Conservation (phyloP, 1,139 yeast species). For the Diutina ranongensis region DNA sequence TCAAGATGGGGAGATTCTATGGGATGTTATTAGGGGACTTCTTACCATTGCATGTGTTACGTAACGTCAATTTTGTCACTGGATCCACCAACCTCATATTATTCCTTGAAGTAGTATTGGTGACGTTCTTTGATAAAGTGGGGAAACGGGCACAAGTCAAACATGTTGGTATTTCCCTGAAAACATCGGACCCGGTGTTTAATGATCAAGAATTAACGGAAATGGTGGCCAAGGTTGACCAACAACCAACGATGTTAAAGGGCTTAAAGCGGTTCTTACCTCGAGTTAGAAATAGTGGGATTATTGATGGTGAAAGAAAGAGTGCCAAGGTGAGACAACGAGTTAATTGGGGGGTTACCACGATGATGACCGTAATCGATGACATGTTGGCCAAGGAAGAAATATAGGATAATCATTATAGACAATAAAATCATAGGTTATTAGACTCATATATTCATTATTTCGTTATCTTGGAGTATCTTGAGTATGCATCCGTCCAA, state of each 20-base stretch:
- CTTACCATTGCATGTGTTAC: constrained; percentile 59
- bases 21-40: constrained; percentile 69
- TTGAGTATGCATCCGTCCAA: constrained; percentile 33
- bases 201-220: constrained; percentile 45
- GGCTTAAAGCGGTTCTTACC: constrained; percentile 66
- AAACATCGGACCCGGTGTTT: constrained; percentile 31
- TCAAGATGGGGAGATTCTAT: constrained; percentile 70
- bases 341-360: constrained; percentile 60
- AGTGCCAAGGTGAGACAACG: constrained; percentile 17
- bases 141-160: constrained; percentile 54
- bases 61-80: constrained; percentile 65
- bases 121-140: constrained; percentile 51
- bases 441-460: too few relatives aligned
- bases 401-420: too few relatives aligned
- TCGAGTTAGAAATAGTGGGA: constrained; percentile 20
- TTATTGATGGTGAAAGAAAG: constrained; percentile 18
- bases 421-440: too few relatives aligned
- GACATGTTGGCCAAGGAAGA: background rate
- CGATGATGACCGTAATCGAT: constrained; percentile 10
- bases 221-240: constrained; percentile 48
- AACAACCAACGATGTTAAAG: constrained; percentile 48
- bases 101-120: constrained; percentile 64
- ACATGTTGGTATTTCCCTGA: constrained; percentile 35
- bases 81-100: constrained; percentile 53
- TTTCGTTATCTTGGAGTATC: too few relatives aligned